Percentiles rank a stretch among this genome's conserved stretches.
Conservation (phyloP, 2,329 filamentous ascomycete species). For the Aspergillus aculeatus region DNA sequence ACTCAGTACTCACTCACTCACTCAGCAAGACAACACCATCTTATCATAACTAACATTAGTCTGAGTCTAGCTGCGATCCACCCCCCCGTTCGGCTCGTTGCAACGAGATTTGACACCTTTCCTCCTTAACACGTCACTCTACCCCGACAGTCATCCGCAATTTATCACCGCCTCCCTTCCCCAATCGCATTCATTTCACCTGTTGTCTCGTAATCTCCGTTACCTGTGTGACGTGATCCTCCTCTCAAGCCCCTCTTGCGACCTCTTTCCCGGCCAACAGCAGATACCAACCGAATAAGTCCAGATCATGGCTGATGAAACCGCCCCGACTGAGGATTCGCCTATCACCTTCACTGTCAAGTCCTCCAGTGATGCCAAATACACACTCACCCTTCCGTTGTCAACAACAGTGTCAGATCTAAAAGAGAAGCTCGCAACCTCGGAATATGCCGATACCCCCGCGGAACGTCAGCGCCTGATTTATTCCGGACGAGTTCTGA, state of each 20-base stretch:
- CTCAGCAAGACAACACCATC: no score
- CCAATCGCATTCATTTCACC: background rate
- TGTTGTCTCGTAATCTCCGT: background rate
- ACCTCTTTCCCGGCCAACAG: constrained; percentile 9
- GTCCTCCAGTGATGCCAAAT: constrained; percentile 86
- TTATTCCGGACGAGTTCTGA: constrained; percentile 95
- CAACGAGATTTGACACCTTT: background rate
- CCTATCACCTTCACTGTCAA: constrained; percentile 96
- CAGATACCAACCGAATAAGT: constrained; percentile 3
- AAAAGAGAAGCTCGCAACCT: constrained; percentile 79
- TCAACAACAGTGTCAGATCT: constrained; percentile 78
- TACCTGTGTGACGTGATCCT: constrained; percentile 13
- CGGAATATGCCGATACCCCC: constrained; percentile 83
- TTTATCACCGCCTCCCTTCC: background rate
- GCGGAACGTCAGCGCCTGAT: constrained; percentile 89
- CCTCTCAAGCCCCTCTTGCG: constrained; percentile 4
- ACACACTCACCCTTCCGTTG: constrained; percentile 75
- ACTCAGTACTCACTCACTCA: no score
- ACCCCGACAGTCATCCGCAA: background rate
- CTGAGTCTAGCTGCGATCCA: background rate
- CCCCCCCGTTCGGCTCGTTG: background rate
- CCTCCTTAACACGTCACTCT: background rate
- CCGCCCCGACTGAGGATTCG: constrained; percentile 58
- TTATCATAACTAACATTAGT: no score
- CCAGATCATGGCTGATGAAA: constrained; percentile 42